A percentile compares a stretch with the other conserved stretches of the same genome.
phyloP scores from a whole-genome alignment of 2,329 filamentous ascomycete species.

The Colletotrichum euphorbiae region DNA sequence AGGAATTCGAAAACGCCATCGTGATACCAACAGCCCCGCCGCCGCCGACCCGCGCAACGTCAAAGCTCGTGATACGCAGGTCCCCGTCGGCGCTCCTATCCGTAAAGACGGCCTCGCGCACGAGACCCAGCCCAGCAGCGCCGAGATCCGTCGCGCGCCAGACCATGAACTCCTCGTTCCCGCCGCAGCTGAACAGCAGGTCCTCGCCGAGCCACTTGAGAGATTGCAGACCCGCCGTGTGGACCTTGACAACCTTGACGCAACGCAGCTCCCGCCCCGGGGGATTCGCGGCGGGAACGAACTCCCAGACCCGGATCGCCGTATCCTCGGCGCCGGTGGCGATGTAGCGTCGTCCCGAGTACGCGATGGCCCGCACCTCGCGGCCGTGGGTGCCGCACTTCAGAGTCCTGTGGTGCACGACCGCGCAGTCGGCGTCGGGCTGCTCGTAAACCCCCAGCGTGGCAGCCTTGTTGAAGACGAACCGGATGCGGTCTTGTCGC shows the following conservation, averaged over 20 bases:
- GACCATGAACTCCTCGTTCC: conserved; percentile 88
- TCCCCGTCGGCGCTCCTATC: conserved; percentile 69
- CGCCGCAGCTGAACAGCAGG: conserved; percentile 87
- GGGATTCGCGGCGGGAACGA: conserved; percentile 45
- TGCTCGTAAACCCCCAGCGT: conserved; percentile 62
- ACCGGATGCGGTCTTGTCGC: conserved; percentile 52
- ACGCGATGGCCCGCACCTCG: conserved; percentile 74
- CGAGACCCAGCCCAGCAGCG: conserved; percentile 63
- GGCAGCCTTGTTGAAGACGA: conserved; percentile 82
- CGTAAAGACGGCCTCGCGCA: conserved; percentile 67
- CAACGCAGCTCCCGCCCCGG: conserved; percentile 51
- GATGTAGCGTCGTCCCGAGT: conserved; percentile 54
- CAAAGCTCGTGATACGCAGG: conserved; percentile 84
- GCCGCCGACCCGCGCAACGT: conserved; percentile 56
- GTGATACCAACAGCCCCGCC: conserved; percentile 67
- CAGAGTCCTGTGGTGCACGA: conserved; percentile 58
- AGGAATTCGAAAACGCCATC: conserved; percentile 87
- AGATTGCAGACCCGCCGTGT: conserved; percentile 86
- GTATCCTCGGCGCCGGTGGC: conserved; percentile 81
- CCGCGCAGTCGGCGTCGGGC: conserved; percentile 41
- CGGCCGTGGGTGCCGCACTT: conserved; percentile 83
- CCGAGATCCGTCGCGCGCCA: conserved; percentile 75
- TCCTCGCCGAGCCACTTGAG: conserved; percentile 73
- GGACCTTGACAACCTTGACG: conserved; percentile 76
- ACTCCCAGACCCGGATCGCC: conserved; percentile 78